Base-by-base conservation (phyloP, 2,329 filamentous ascomycete genomes). In the Xylogone sp. region DNA sequence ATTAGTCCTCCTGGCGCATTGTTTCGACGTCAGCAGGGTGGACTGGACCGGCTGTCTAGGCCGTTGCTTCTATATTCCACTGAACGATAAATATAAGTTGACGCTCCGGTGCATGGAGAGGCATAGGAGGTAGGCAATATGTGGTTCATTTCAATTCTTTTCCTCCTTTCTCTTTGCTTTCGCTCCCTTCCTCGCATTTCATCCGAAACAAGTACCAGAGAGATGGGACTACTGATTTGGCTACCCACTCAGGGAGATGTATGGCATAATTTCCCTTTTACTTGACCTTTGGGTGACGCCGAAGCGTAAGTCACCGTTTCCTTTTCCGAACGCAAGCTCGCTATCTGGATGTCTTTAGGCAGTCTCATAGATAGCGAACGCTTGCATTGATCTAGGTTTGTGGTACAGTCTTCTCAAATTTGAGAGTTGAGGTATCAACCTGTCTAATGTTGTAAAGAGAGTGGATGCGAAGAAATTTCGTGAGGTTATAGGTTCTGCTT, bases 1-100 rank as follows among this genome's bases (percentile, higher is more conserved):
- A 63, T 68, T 68, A 68, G 66, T 68, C 66, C 66, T 68, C 65
- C 61, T 66, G 58, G 63, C 62, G 61, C 65, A 68, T 60, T 61
- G 53, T 43, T 49, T 67, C 62, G 50, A 61, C 61, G 59, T 62
- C 65, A 68, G 56, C 64, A 68, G 66, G 65, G 66, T 68, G 66
- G 66, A 68, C 62, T 53, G 62, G 65, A 66, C 65, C 59, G 64
- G 65, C 62, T 68, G 66, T 68, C 66, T 68, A 68, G 65, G 61
- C 65, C 64, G 56, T 63, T 64, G 55, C 59, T 59, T 68, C 51
- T 59, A 59, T 68, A 56, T 68, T 56, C 66, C 66, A 68, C 66
- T 31, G 64, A 68, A 67, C 64, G 64, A 68, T 66, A 66, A 31
- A 64, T 60, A 66, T 68, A 67, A 67, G 62, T n/a, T 68, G 63